Conservation (phyloP, 2,329 filamentous ascomycete genomes). For the Curvularia sp. region DNA sequence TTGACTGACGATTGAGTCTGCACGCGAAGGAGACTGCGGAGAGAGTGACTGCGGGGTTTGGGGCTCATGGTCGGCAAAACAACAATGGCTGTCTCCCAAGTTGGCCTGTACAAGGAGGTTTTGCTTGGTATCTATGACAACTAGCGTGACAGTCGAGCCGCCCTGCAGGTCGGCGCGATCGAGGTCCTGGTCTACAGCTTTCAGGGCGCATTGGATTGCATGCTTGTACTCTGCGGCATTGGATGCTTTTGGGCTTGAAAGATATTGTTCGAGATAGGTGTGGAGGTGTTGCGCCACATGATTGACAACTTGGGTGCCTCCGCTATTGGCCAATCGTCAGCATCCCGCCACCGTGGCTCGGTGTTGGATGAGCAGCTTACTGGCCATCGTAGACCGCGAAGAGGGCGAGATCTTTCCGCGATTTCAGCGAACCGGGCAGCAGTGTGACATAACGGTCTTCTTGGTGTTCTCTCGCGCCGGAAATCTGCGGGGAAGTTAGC, state of each 20-base stretch:
- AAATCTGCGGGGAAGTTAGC: slow-evolving; percentile 32
- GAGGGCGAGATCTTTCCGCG: slow-evolving; percentile 33
- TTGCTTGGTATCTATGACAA: slow-evolving; percentile 32
- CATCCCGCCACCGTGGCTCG: background rate
- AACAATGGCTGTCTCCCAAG: slow-evolving; percentile 33
- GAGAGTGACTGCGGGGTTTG: slow-evolving; percentile 12
- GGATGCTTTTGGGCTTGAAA: slow-evolving; percentile 20
- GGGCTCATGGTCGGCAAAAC: slow-evolving; percentile 25
- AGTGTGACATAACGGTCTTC: slow-evolving; percentile 33
- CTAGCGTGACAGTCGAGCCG: slow-evolving; percentile 34
- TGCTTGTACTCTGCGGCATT: slow-evolving; percentile 29
- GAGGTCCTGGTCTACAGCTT: slow-evolving; percentile 29
- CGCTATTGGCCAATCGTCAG: slow-evolving; percentile 22
- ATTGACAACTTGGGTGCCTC: slow-evolving; percentile 29
- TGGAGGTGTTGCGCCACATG: slow-evolving; percentile 27
- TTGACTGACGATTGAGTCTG: slow-evolving; percentile 12
- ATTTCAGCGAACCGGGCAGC: slow-evolving; percentile 26
- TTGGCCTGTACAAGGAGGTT: slow-evolving; percentile 32
- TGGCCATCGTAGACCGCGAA: slow-evolving; percentile 37
- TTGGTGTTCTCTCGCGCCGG: slow-evolving; percentile 31
- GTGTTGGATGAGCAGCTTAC: slow-evolving; percentile 16
- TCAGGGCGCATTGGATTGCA: slow-evolving; percentile 33
- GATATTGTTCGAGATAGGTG: slow-evolving; percentile 29
- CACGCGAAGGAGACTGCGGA: slow-evolving; percentile 7
- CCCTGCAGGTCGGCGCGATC: slow-evolving; percentile 26